These are phyloP conservation scores for Termitomyces sp. DNA, from an alignment of 768 basidiomycete genomes.

Conservation along the genomic window DNA sequence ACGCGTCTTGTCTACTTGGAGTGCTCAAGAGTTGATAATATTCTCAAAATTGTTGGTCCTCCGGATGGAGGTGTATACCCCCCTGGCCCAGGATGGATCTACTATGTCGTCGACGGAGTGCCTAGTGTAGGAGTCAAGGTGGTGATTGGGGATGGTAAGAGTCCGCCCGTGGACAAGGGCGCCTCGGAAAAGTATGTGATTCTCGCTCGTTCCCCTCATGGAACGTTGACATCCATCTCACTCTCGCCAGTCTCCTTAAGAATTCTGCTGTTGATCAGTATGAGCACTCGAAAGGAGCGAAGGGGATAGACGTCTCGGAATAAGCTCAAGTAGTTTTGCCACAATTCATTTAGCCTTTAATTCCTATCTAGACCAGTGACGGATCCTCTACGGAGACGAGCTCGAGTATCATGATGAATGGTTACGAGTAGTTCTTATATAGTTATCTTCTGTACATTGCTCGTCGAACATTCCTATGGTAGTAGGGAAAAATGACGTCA, in stretches of 20 bases:
- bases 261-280: constrained; percentile 49
- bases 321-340: background rate
- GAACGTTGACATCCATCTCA: background rate
- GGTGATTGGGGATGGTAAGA: constrained; percentile 65
- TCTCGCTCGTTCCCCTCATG: background rate
- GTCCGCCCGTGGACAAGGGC: constrained; percentile 52
- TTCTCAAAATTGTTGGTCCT: constrained; percentile 60
- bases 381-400: no score
- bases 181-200: constrained; percentile 56
- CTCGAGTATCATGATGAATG: no score
- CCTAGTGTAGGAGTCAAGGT: constrained; percentile 61
- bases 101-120: constrained; percentile 60
- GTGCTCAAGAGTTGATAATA: constrained; percentile 34
- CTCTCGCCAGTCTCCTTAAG: constrained; percentile 40
- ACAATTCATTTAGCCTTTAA: background rate
- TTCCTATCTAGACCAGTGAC: background rate
- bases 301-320: constrained; percentile 4
- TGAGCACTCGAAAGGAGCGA: constrained; percentile 28
- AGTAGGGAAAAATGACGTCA: no score
- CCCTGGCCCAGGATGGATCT: constrained; percentile 79
- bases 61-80: constrained; percentile 66
- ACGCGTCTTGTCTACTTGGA: constrained; percentile 70
- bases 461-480: no score
- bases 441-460: no score
- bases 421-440: no score